Evolutionary conservation across 2,329 filamentous ascomycete species (phyloP), one percentile per base, ranked within the genome.

Genomic region (Geosmithia putterillii): DNA sequence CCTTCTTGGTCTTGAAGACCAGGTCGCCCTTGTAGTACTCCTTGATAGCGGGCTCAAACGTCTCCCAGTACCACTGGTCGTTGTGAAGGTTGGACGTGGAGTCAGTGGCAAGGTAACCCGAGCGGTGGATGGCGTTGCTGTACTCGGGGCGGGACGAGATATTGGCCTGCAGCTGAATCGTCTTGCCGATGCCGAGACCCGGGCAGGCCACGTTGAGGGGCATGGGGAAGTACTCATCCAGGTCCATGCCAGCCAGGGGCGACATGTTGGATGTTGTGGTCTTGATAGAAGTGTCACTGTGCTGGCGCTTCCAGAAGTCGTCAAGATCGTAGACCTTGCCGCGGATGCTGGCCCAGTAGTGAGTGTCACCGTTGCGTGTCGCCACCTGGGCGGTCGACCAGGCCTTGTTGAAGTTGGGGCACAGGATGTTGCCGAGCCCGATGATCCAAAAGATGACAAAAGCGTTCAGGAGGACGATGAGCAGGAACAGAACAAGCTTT

Each of bases 251-350:
- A 35, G 79, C 86, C 50, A 95, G 81, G 2, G 78, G 79, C 49
- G 77, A 56, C 92, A 98, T 96, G 44, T 69, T 63, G 2, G 71
- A 66, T 4, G 65, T 68, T 1, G 70, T 73, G 0, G 79, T 82
- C 45, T 81, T 69, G 42, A 75, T 77, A 40, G 60, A 63, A 1
- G 53, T 79, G 55, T 94, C 87, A 57, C 86, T 90, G 66, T 98
- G 92, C 45, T 94, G 77, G 19, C 75, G 64, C 55, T 75, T 86
- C 79, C 83, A 95, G 60, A 94, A 98, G 45, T 89, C 85, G 43
- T 81, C 77, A 38, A 98, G 78, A 54, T 98, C 92, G 63, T 96
- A 98, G 25, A 96, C 90, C 37, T 79, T 79, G 48, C 92, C 92
- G 45, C 81, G 83, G 51, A 94, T 80, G 53, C 84, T 87, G 54